Conservation (phyloP, 495 filamentous ascomycete species). For the Bacidia rubella region DNA sequence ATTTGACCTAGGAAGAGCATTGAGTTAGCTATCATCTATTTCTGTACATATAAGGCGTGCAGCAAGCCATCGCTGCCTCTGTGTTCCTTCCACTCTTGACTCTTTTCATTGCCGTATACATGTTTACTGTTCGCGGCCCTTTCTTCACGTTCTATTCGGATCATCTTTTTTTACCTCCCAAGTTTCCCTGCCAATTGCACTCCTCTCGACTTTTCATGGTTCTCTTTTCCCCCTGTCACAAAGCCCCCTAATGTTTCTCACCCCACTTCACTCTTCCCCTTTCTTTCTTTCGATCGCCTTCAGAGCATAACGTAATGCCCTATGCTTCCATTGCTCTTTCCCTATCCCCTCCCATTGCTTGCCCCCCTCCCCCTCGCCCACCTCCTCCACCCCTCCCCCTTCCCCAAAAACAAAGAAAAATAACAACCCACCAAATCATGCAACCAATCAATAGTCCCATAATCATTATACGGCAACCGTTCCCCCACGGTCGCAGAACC, state of each 20-base stretch:
- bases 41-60: too few species aligned
- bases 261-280: background rate
- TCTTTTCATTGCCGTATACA: too few species aligned
- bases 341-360: background rate
- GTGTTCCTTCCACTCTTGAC: too few species aligned
- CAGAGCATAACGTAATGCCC: too few species aligned
- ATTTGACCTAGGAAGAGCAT: conserved; percentile 31
- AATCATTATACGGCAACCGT: conserved; percentile 43
- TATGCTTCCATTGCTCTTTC: background rate
- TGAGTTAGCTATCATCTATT: conserved; percentile 10
- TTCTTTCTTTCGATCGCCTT: background rate
- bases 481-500: conserved; percentile 34
- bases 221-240: too few species aligned
- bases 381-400: background rate
- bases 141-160: too few species aligned
- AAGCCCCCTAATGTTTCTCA: too few species aligned
- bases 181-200: background rate
- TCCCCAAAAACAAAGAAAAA: background rate
- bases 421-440: conserved; percentile 34
- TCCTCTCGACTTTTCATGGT: too few species aligned
- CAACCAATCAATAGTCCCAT: conserved; percentile 46
- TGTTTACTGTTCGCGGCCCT: too few species aligned
- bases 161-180: too few species aligned
- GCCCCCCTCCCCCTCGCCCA: background rate
- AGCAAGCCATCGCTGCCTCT: background rate